A percentile compares a stretch with the other conserved stretches of the same genome.
Conservation (phyloP, 1,139 yeast species). For the Yamadazyma epiphylla region DNA sequence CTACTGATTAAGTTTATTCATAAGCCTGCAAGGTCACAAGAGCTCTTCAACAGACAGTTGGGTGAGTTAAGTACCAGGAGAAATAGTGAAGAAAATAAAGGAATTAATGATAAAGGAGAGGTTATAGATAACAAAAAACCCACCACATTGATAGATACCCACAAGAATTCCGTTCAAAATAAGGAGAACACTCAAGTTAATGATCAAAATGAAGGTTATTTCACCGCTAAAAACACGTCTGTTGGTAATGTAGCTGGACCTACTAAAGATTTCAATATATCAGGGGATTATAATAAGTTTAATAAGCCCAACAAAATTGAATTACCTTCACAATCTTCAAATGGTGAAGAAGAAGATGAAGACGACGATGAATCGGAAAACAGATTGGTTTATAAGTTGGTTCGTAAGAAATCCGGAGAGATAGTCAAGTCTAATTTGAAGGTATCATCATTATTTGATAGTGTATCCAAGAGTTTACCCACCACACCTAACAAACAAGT, state of each 20-base stretch:
- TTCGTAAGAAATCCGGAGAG: constrained; percentile 79
- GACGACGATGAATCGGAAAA: constrained; percentile 2
- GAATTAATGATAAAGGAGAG: constrained; percentile 2
- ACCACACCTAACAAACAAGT: constrained; percentile 75
- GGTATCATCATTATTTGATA: constrained; percentile 30
- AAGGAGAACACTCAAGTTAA: not conserved
- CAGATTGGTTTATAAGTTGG: constrained; percentile 23
- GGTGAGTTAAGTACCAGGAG: constrained; percentile 27
- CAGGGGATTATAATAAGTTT: not conserved
- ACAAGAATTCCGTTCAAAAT: not conserved
- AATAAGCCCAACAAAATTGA: not conserved
- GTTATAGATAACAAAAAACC: constrained; percentile 1
- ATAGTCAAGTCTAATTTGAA: constrained; percentile 72
- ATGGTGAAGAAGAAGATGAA: constrained; percentile 1
- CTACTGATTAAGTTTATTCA: constrained; percentile 39
- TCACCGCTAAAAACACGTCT: not conserved
- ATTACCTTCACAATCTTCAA: not conserved
- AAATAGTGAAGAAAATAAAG: constrained; percentile 26
- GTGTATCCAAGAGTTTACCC: constrained; percentile 62
- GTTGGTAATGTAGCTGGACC: not conserved
- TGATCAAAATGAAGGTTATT: not conserved
- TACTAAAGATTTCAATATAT: not conserved
- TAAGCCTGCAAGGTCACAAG: constrained; percentile 36
- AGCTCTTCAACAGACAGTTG: constrained; percentile 27
- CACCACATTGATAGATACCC: constrained; percentile 2